These are phyloP conservation scores for Lobosporangium transversale DNA, from an alignment of 192 early-diverging fungal species.

Conservation along the genomic window DNA sequence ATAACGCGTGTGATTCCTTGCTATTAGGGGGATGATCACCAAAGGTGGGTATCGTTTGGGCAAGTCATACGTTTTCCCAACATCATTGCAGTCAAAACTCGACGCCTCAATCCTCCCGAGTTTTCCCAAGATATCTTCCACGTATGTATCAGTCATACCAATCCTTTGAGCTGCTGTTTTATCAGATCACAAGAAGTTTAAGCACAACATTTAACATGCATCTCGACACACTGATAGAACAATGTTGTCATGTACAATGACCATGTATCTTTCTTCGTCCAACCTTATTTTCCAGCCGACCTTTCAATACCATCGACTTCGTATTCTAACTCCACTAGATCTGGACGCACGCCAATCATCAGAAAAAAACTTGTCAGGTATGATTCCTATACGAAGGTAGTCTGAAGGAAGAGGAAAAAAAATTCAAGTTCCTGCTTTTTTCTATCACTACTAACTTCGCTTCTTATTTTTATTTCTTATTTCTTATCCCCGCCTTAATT, in stretches of 20 bases:
- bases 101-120: constrained; percentile 33
- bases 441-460: too few species aligned
- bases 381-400: neutral
- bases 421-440: too few species aligned
- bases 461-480: too few species aligned
- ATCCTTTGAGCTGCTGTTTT: too few species aligned
- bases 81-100: constrained; percentile 32
- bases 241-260: constrained; percentile 47
- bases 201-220: too few species aligned
- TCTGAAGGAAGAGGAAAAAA: neutral
- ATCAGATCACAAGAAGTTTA: too few species aligned
- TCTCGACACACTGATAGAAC: constrained; percentile 25
- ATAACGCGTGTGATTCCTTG: too few species aligned
- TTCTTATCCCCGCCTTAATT: neutral
- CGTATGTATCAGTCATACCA: constrained; percentile 13
- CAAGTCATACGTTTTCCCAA: constrained; percentile 36
- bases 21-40: constrained; percentile 27
- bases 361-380: constrained; percentile 27
- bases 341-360: constrained; percentile 10
- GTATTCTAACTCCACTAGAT: constrained; percentile 19
- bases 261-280: constrained; percentile 36
- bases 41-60: constrained; percentile 47
- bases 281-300: constrained; percentile 47
- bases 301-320: constrained; percentile 47
- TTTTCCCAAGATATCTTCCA: constrained; percentile 36